Conservation (phyloP, 75 land plant species). For the Cupressus sempervirens region DNA sequence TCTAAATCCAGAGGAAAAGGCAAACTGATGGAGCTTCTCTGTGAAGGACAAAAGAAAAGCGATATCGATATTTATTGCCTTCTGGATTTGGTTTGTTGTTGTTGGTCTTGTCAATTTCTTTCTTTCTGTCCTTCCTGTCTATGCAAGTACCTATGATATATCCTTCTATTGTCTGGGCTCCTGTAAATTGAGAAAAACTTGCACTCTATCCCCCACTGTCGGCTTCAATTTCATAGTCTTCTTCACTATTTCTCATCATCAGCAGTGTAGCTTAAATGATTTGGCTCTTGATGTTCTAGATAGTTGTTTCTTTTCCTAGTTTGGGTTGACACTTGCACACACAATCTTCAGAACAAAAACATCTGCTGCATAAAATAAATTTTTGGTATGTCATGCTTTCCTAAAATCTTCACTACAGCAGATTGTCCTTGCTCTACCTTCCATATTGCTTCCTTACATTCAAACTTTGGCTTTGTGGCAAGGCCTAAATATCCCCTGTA, state of each 20-base stretch:
- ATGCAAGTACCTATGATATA: background rate
- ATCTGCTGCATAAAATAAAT: no score
- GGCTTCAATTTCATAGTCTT: background rate
- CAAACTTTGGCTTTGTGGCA: background rate
- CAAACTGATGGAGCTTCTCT: background rate
- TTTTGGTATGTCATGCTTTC: background rate
- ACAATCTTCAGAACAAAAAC: no score
- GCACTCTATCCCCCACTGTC: background rate
- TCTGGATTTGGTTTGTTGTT: background rate
- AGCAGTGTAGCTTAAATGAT: background rate
- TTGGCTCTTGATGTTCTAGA: background rate
- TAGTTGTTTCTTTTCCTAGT: no score
- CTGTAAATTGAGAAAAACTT: background rate
- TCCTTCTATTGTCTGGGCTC: background rate
- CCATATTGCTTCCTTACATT: background rate
- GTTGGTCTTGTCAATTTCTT: background rate
- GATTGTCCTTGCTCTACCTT: background rate
- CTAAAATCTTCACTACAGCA: background rate
- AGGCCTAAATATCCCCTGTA: background rate
- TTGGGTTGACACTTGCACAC: no score
- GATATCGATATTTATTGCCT: background rate
- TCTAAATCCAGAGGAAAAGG: background rate
- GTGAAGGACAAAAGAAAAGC: constrained; percentile 1
- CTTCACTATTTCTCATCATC: background rate
- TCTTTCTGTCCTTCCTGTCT: background rate